A percentile compares a stretch with the other conserved stretches of the same genome.
These are phyloP conservation scores for Claviceps fusiformis DNA, from an alignment of 2,329 filamentous ascomycete species.

Conservation along the genomic window DNA sequence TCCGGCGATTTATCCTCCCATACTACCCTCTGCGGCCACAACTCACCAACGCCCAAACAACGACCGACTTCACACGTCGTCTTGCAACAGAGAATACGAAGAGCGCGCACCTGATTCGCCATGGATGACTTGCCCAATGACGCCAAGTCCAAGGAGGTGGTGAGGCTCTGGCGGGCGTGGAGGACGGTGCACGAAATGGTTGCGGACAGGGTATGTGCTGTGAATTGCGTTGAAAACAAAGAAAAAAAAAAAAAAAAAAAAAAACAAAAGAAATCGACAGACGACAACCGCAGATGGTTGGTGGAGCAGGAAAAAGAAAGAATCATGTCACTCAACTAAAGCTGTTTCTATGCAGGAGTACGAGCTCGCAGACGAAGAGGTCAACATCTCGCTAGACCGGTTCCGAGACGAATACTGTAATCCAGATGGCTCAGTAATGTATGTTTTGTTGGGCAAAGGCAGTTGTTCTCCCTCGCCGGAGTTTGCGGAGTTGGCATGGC, in stretches of 20 bases:
- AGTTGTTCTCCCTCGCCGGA: no score
- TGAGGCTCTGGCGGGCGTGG: slow-evolving; percentile 85
- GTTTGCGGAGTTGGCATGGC: not conserved
- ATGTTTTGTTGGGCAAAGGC: slow-evolving; percentile 19
- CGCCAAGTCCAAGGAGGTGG: slow-evolving; percentile 37
- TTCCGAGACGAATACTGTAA: slow-evolving; percentile 64
- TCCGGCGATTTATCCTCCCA: no score
- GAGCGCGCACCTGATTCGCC: slow-evolving; percentile 1
- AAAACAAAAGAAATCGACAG: not conserved
- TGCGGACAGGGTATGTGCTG: slow-evolving; percentile 58
- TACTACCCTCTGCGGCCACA: not conserved
- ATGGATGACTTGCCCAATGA: slow-evolving; percentile 35
- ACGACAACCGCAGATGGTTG: not conserved
- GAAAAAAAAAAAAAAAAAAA: not conserved
- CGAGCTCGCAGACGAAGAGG: slow-evolving; percentile 77
- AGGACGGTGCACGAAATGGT: slow-evolving; percentile 93
- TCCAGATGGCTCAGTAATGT: slow-evolving; percentile 64
- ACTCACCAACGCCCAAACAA: not conserved
- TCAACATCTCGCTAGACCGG: slow-evolving; percentile 70
- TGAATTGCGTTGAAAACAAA: not conserved
- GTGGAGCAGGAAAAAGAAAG: not conserved
- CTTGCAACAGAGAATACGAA: not conserved
- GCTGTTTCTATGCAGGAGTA: slow-evolving; percentile 54
- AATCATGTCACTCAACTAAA: not conserved
- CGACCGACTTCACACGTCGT: not conserved